Base-by-base conservation (phyloP, 163 green algal species). In the Scenedesmus sp. region DNA sequence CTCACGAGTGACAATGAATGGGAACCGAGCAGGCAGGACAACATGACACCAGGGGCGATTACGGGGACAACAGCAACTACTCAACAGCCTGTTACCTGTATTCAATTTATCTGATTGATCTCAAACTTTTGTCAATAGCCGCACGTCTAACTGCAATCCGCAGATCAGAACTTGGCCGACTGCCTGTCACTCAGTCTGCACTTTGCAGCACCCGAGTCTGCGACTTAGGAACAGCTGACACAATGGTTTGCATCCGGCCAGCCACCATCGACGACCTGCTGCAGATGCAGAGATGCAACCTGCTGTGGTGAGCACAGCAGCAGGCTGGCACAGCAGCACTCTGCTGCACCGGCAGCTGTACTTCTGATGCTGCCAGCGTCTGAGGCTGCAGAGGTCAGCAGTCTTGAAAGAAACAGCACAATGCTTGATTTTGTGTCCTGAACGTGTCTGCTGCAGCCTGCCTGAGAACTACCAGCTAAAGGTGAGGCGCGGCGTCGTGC, bases 381-480 rank as follows among this genome's bases (percentile, higher is more conserved):
- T 52, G 23, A 52, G 23, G 23, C 12, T 13, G 16, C 6, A 34
- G 7, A 6, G 1, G 18, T 70, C 59, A 56, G 54, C 20, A 46
- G n/a, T 54, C 66, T 15, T 64, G 59, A 54, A 0, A 23, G 52
- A 20, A 34, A 57, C 67, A 26, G 3, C 15, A 55, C 67, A 73
- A 59, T 3, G 57, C 15, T 10, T 2, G 16, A 20, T 56, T 46
- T 56, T 70, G 18, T 90, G 23, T 54, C 55, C 81, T 64, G 81
- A 15, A 16, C 4, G 7, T n/a, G 46, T 46, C 46, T 64, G 15
- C 3, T 87, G 70, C 88, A 97, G 95, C 89, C 92, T 99, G 60
- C 98, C 98, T 66, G 98, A 99, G 88, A 99, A 99, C 91, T 99
- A 99, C 81, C 98, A 99, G 86, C 96, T 99, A 15, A 99, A 99